Percentiles rank a stretch among this genome's conserved stretches.
Conservation (phyloP, 192 early-diverging fungal species). For the Coemansia brasiliensis region DNA sequence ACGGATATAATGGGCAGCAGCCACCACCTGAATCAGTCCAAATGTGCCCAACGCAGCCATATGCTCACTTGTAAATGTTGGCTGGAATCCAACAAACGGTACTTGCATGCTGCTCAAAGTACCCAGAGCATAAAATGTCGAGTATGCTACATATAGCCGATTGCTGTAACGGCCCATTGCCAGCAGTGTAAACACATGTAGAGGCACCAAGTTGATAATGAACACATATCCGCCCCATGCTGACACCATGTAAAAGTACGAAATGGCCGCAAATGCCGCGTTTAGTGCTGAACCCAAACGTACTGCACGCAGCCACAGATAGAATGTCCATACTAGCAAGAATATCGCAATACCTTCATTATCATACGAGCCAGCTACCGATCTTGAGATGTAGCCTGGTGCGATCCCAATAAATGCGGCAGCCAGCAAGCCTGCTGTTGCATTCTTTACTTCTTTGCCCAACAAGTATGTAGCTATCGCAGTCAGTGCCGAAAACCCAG, state of each 20-base stretch:
- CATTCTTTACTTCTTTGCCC: slow-evolving; percentile 88
- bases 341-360: slow-evolving; percentile 99
- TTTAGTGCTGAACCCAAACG: slow-evolving; percentile 93
- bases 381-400: slow-evolving; percentile 99
- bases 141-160: slow-evolving; percentile 95
- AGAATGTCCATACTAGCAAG: slow-evolving; percentile 96
- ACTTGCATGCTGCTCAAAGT: slow-evolving; percentile 98
- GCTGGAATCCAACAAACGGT: slow-evolving; percentile 99
- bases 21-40: slow-evolving; percentile 93
- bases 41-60: slow-evolving; percentile 99
- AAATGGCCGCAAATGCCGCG: slow-evolving; percentile 80
- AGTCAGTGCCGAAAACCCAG: slow-evolving; percentile 95
- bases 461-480: slow-evolving; percentile 93
- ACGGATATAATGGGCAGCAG: slow-evolving; percentile 84
- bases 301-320: slow-evolving; percentile 95
- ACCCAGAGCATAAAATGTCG: slow-evolving; percentile 96
- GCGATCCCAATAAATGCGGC: slow-evolving; percentile 98
- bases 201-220: slow-evolving; percentile 97
- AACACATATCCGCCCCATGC: slow-evolving; percentile 99
- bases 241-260: slow-evolving; percentile 99
- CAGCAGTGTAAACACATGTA: slow-evolving; percentile 92
- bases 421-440: slow-evolving; percentile 91
- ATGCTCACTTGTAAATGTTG: slow-evolving; percentile 94
- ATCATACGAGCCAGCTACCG: slow-evolving; percentile 99
- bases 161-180: slow-evolving; percentile 95